A percentile compares a stretch with the other conserved stretches of the same genome.
phyloP scores from a whole-genome alignment of 345 rosid genomes.

The Citrus medica region DNA sequence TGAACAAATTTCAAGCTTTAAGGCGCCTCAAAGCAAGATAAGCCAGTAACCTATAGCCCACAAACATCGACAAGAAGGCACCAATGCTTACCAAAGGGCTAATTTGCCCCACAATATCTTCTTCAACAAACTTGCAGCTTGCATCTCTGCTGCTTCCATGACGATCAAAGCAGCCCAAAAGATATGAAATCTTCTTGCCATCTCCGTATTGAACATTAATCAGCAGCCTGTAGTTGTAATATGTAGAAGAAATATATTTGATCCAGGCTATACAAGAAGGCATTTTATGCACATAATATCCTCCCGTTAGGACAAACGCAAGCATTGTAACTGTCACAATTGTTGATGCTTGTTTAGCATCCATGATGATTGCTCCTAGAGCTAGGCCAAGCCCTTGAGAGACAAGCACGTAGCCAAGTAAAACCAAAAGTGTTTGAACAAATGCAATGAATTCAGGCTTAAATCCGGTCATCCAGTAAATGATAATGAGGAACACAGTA shows the following conservation, averaged over 20 bases:
- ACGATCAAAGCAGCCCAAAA: conserved; percentile 44
- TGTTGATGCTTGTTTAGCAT: conserved; percentile 87
- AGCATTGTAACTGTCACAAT: conserved; percentile 81
- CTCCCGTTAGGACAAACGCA: conserved; percentile 81
- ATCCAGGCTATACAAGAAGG: conserved; percentile 75
- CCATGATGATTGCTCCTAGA: conserved; percentile 84
- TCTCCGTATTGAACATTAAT: conserved; percentile 62
- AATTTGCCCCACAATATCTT: conserved; percentile 65
- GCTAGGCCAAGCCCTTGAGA: conserved; percentile 90
- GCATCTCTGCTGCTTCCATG: conserved; percentile 8
- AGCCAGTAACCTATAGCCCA: conserved; percentile 79
- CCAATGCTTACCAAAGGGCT: conserved; percentile 43
- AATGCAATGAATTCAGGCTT: conserved; percentile 53
- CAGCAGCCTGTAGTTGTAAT: conserved; percentile 64
- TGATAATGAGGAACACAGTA: conserved; percentile 49
- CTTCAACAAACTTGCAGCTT: conserved; percentile 59
- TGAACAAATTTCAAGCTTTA: conserved; percentile 21
- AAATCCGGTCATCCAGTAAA: conserved; percentile 86
- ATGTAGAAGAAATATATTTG: conserved; percentile 74
- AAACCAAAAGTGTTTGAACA: conserved; percentile 48
- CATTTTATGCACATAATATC: conserved; percentile 78
- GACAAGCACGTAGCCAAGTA: conserved; percentile 73
- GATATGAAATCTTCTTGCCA: conserved; percentile 40
- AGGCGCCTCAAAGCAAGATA: conserved; percentile 74
- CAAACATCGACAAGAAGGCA: conserved; percentile 58